Conservation (phyloP, 371 early-diverging fungal species). For the Batrachochytrium dendrobatidis region DNA sequence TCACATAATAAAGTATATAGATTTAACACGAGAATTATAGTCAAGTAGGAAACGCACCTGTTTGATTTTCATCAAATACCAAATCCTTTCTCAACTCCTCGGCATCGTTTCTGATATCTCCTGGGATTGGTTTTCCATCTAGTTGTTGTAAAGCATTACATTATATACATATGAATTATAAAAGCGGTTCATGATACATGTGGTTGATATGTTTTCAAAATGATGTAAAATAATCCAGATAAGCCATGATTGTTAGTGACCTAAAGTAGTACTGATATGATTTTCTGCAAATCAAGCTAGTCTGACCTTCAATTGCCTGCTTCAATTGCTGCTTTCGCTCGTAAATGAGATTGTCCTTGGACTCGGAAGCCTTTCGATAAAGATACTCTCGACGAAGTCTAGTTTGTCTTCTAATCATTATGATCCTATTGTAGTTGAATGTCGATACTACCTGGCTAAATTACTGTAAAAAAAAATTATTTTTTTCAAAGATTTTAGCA, state of each 20-base stretch:
- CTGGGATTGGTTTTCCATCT: constrained; percentile 83
- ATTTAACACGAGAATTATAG: too few relatives aligned
- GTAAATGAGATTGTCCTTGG: constrained; percentile 78
- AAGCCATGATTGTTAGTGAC: too few relatives aligned
- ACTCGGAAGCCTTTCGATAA: constrained; percentile 89
- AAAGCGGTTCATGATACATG: too few relatives aligned
- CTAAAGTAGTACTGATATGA: too few relatives aligned
- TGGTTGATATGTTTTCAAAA: too few relatives aligned
- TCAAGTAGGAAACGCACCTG: constrained; percentile 47
- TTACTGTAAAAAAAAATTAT: neutral
- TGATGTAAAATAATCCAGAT: too few relatives aligned
- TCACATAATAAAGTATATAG: too few relatives aligned
- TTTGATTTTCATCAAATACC: constrained; percentile 82
- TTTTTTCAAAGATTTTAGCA: too few relatives aligned
- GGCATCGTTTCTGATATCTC: constrained; percentile 72
- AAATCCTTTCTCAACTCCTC: constrained; percentile 67
- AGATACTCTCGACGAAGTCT: constrained; percentile 87
- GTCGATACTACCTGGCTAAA: too few relatives aligned
- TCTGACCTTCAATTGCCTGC: constrained; percentile 75
- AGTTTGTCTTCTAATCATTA: constrained; percentile 70
- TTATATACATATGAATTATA: constrained; percentile 12
- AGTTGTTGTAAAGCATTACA: constrained; percentile 2
- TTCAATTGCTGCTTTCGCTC: constrained; percentile 90
- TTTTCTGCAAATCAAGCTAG: too few relatives aligned
- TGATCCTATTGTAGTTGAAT: too few relatives aligned